Evolutionary conservation across 257 asterid species (phyloP), one percentile per base, ranked within the genome.

Genomic region (Sherardia arvensis): DNA sequence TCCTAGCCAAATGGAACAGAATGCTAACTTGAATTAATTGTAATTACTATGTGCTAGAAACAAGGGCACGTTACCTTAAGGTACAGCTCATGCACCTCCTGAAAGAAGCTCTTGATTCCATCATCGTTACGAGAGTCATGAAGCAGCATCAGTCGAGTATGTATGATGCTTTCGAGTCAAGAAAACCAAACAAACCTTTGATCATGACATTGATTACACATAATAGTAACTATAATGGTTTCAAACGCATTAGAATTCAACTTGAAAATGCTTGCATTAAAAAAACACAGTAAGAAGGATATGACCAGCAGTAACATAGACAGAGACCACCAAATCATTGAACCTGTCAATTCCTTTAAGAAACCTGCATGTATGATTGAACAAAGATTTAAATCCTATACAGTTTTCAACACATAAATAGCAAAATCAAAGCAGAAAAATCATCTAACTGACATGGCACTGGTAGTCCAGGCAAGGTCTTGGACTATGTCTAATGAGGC

Each of bases 81-180:
- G 74, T 91, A 91, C 22, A 91, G 87, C 77, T 91, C 96, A 67
- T 91, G 98, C 70, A 91, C 98, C 76, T 91, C 96, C 70, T 88
- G 97, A 74, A 92, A 92, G 85, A 92, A 89, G 81, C 95, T 92
- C 80, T 92, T 92, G 78, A 92, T 89, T 62, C 99, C 99, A 78
- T 89, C 97, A 54, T 92, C 99, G 72, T 92, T 92, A 61, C 94
- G 96, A 58, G 99, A 79, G 82, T 92, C 99, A 28, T 92, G 99
- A 77, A 92, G 99, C 78, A 92, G 82, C 99, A 89, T 89, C 68
- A 89, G 48, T 74, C 96, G 93, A 66, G 97, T 89, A 84, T 92
- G 99, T 92, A 82, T 49, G 64, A 83, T 32, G 64, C 69, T 66
- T 70, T 65, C 66, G 56, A 73, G 87, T 89, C 62, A 85, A 78